These are phyloP conservation scores for Agarophyton chilense DNA, from an alignment of 23 red algal genomes.

Conservation along the genomic window DNA sequence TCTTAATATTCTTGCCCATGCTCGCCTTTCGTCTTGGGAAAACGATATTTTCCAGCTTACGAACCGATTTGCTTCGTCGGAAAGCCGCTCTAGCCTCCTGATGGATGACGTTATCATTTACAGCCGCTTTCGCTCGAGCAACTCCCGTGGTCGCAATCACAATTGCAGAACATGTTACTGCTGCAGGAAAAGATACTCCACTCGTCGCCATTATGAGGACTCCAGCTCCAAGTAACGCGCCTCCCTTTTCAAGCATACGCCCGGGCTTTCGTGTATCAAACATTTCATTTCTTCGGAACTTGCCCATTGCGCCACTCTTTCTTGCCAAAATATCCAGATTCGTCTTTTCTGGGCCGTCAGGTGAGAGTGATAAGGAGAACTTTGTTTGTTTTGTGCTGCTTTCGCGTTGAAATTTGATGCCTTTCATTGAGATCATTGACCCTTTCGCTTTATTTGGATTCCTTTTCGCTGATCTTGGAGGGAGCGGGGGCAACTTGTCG, in stretches of 20 bases:
- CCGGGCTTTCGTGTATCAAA: background rate
- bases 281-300: background rate
- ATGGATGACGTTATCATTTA: background rate
- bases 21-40: background rate
- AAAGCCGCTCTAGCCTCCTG: background rate
- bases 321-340: background rate
- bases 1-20: background rate
- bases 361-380: background rate
- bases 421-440: background rate
- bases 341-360: background rate
- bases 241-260: background rate
- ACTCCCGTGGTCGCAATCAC: background rate
- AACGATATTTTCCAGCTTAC: background rate
- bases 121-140: background rate
- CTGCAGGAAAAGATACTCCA: background rate
- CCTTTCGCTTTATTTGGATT: background rate
- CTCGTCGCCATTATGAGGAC: background rate
- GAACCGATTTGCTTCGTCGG: conserved; percentile 13
- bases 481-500: background rate
- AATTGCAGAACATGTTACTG: background rate
- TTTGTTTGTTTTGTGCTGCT: background rate
- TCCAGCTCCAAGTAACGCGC: conserved; percentile 7
- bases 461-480: background rate
- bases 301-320: too few species aligned
- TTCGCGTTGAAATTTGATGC: background rate